Evolutionary conservation across 192 early-diverging fungal genomes (phyloP).

Genomic region (Polychytrium aggregatum): DNA sequence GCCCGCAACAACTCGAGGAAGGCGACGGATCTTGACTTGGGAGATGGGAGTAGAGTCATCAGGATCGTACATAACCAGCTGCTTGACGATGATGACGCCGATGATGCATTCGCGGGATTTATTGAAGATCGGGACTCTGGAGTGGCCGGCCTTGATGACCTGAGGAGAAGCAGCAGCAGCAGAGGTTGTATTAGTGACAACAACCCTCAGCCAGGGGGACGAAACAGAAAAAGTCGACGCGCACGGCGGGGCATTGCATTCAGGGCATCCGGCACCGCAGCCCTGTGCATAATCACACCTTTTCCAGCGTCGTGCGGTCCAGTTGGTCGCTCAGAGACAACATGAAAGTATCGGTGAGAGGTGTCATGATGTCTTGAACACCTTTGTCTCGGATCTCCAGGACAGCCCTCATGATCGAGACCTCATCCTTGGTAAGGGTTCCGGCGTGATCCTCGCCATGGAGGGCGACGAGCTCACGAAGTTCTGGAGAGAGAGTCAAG

Average conservation of each 20-base stretch:
- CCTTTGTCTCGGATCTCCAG: conserved; percentile 38
- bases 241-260: too few species aligned
- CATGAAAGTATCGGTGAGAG: conserved; percentile 34
- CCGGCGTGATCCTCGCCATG: conserved; percentile 33
- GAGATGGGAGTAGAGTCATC: conserved; percentile 24
- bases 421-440: conserved; percentile 36
- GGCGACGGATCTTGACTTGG: conserved; percentile 20
- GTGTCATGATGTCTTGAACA: conserved; percentile 36
- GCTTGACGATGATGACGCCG: conserved; percentile 30
- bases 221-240: too few species aligned
- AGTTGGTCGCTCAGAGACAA: conserved; percentile 11
- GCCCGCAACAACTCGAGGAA: conserved; percentile 24
- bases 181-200: too few species aligned
- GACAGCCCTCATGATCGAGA: conserved; percentile 34
- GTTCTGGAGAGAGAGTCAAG: too few species aligned
- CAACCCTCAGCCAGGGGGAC: too few species aligned
- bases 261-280: too few species aligned
- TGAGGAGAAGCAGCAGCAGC: conserved; percentile 1
- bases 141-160: conserved; percentile 32
- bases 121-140: conserved; percentile 34
- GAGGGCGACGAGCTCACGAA: conserved; percentile 31
- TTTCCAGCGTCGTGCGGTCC: conserved; percentile 12
- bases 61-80: conserved; percentile 29
- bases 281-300: conserved; percentile 8
- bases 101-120: conserved; percentile 19